phyloP scores from a whole-genome alignment of 306 rosid genomes.

The Gillenia trifoliata region DNA sequence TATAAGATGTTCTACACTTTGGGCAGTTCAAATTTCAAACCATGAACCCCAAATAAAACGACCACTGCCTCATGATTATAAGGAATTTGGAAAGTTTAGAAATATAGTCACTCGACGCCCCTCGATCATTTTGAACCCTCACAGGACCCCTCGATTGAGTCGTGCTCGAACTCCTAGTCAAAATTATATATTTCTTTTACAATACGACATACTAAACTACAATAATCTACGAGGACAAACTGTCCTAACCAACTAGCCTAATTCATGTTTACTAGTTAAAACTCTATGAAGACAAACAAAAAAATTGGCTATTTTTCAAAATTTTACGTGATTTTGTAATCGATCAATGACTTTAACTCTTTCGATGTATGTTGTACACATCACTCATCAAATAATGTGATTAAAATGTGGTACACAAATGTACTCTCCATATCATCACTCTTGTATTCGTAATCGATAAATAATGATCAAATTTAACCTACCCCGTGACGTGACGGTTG shows the following conservation, averaged over 20 bases:
- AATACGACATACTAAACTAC: no score
- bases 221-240: no score
- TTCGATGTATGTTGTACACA: no score
- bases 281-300: background rate
- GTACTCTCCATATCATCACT: background rate
- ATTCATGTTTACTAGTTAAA: no score
- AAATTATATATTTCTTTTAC: no score
- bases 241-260: no score
- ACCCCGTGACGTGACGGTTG: background rate
- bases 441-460: background rate
- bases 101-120: no score
- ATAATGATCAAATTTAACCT: background rate
- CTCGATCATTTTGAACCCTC: no score
- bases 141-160: no score
- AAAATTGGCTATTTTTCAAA: background rate
- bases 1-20: background rate
- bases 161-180: no score
- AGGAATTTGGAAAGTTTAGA: no score
- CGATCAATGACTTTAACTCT: no score
- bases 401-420: background rate
- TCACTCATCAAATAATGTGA: background rate
- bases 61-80: background rate
- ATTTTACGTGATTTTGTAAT: background rate
- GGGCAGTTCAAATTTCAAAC: background rate
- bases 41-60: background rate